Base-by-base conservation (phyloP, 768 basidiomycete genomes). In the Leccinellum albellum region DNA sequence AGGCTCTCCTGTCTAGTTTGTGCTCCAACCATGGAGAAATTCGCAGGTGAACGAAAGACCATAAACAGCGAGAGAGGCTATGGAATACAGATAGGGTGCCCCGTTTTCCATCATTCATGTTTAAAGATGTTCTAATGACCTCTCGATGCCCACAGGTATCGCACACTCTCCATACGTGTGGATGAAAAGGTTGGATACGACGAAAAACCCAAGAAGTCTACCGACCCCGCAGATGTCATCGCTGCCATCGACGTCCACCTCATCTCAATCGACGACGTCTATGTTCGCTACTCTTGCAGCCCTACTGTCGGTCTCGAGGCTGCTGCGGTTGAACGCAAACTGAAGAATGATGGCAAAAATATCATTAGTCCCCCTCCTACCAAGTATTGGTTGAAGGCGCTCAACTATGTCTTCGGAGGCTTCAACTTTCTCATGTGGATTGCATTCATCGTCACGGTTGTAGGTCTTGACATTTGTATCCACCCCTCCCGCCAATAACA, bases 401-500 rank as follows among this genome's bases (percentile, higher is more conserved):
- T 81, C 26, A 77, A 76, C 55, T 84, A 82, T 56, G 60, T 83
- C 47, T 80, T 84, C 54, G 80, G 82, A 35, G 83, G 83, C 1
- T 83, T 84, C 67, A 82, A 82, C 53, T 76, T 76, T 50, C 69
- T 84, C 45, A 78, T 84, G 70, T 76, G 82, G 73, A 73, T 79
- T 48, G 82, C 80, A 1, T 79, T 80, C 56, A 74, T 83, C 45
- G 65, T 78, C 40, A 76, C 76, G 0, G 45, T 74, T 54, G 76
- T 78, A 65, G 8, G 75, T 48, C 37, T n/a, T 35, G 24, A 13
- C 32, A 14, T 14, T 32, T 21, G 12, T 14, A 40, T 12, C 5
- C 21, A 2, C 31, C 10, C 8, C 50, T 52, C 55, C 17, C 35
- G 24, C 60, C 4, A 50, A 40, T 60, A 21, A 4, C 24, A 2